These are phyloP conservation scores for Cinnamomum micranthum DNA, from an alignment of 164 flowering plant genomes.

Conservation along the genomic window DNA sequence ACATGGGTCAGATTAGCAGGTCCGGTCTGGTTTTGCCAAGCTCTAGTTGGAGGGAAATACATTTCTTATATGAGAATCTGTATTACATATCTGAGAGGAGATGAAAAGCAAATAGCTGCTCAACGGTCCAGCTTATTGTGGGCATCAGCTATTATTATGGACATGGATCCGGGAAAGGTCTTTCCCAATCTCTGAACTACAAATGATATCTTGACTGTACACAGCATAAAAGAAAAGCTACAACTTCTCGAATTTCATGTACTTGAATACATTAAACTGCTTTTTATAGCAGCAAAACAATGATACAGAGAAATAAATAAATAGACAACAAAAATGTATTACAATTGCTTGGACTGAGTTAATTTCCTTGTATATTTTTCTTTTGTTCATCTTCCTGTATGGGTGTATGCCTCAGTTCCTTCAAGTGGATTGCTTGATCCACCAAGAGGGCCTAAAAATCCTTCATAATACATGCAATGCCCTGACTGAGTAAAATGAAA, in stretches of 20 bases:
- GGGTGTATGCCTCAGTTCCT: neutral
- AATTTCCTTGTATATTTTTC: neutral
- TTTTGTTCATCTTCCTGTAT: neutral
- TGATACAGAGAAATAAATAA: neutral
- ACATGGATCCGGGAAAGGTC: no score
- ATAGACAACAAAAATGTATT: neutral
- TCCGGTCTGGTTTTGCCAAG: no score
- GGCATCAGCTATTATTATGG: no score
- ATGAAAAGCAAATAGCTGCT: no score
- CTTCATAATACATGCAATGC: neutral
- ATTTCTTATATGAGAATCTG: no score
- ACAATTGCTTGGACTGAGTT: neutral
- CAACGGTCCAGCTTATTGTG: no score
- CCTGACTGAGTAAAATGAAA: neutral
- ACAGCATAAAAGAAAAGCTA: no score
- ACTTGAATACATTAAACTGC: neutral
- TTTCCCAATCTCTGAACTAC: no score
- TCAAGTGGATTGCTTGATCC: neutral
- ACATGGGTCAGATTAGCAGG: no score
- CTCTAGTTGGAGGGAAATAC: no score
- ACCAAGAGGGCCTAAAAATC: neutral
- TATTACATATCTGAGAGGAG: no score
- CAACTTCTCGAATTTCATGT: neutral
- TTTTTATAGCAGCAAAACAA: neutral
- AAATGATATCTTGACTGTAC: no score